Conservation (phyloP, 345 rosid genomes). For the Euphorbia lathyris region DNA sequence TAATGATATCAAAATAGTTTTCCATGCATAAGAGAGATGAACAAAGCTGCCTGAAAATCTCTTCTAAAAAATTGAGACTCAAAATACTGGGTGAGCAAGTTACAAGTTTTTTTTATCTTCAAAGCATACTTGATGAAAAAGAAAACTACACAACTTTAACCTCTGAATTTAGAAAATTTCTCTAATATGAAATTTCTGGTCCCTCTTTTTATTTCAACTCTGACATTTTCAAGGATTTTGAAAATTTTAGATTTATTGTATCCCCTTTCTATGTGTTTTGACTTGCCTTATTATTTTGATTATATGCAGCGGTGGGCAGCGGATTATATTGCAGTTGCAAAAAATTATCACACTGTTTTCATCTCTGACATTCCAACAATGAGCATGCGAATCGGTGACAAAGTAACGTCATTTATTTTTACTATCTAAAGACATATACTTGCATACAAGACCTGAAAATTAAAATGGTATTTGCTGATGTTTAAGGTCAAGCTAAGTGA, state of each 20-base stretch:
- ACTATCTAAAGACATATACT: background rate
- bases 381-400: conserved; percentile 86
- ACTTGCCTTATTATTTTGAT: background rate
- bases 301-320: conserved; percentile 75
- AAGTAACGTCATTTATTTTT: conserved; percentile 40
- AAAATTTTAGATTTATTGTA: too few species aligned
- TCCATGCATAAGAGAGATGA: conserved; percentile 4
- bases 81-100: background rate
- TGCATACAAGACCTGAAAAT: background rate
- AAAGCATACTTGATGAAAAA: background rate
- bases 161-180: background rate
- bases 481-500: background rate
- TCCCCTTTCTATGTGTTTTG: too few species aligned
- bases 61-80: background rate
- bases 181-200: background rate
- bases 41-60: background rate
- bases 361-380: conserved; percentile 72
- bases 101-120: background rate
- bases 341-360: conserved; percentile 75
- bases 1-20: background rate
- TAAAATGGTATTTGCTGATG: background rate
- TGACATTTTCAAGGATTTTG: background rate
- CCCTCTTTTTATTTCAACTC: background rate
- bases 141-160: too few species aligned
- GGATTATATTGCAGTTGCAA: conserved; percentile 83